Evolutionary conservation across 768 basidiomycete genomes (phyloP).

Genomic region (Leccinum aurantiacum): DNA sequence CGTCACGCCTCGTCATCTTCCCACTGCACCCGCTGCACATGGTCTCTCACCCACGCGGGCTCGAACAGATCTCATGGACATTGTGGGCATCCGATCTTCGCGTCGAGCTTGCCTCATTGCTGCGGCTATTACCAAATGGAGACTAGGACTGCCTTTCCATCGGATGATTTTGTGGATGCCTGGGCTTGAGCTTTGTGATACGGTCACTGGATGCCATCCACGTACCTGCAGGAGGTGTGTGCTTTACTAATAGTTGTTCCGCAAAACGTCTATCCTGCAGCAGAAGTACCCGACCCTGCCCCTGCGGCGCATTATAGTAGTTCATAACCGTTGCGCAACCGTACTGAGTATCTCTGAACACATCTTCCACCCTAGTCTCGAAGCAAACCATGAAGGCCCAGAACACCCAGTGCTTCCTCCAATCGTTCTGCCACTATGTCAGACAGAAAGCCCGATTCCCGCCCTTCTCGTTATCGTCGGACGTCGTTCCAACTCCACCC

Average conservation of each 20-base stretch:
- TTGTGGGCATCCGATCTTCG: background rate
- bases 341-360: background rate
- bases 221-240: background rate
- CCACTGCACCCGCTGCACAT: background rate
- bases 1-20: conserved; percentile 1
- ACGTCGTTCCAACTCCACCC: background rate
- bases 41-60: background rate
- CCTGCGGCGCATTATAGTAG: conserved; percentile 9
- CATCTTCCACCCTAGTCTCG: background rate
- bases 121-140: background rate
- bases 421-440: background rate
- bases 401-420: background rate
- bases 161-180: conserved; percentile 1
- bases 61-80: background rate
- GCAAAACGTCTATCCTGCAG: background rate
- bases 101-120: background rate
- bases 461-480: background rate
- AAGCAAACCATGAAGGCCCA: background rate
- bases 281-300: background rate
- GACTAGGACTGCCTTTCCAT: background rate
- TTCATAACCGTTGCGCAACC: conserved; percentile 12
- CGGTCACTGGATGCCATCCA: background rate
- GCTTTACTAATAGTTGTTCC: background rate
- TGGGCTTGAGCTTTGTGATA: background rate
- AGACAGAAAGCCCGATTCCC: background rate